Conservation (phyloP, 2,329 filamentous ascomycete species). For the Fusarium sp. region DNA sequence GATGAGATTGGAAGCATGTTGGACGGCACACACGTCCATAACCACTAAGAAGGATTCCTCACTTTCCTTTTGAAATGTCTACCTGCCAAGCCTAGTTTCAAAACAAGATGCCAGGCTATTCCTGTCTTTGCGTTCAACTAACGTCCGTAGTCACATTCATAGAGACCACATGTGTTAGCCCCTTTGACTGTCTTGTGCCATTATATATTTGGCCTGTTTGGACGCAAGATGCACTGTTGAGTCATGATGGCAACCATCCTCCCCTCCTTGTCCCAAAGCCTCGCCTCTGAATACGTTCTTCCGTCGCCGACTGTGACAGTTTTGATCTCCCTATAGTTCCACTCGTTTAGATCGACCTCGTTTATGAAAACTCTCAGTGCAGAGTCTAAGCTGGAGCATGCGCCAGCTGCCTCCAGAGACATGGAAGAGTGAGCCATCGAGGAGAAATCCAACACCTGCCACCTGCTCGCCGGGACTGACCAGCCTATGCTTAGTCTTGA, state of each 20-base stretch:
- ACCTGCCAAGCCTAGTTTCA: background rate
- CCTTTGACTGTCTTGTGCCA: background rate
- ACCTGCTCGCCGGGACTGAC: too few relatives aligned
- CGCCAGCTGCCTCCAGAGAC: background rate
- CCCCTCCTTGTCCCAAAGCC: background rate
- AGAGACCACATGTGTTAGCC: background rate
- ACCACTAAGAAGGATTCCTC: background rate
- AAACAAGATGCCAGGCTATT: background rate
- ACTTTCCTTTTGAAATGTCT: background rate
- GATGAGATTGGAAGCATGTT: constrained; percentile 37
- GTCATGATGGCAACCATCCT: background rate
- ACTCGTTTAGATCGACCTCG: background rate
- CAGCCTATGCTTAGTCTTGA: too few relatives aligned
- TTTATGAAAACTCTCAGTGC: background rate
- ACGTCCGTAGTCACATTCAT: background rate
- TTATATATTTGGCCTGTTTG: background rate
- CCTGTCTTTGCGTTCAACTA: background rate
- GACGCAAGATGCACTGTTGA: background rate
- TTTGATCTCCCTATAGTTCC: background rate
- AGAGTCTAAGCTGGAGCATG: background rate
- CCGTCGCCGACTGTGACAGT: background rate
- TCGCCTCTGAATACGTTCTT: background rate
- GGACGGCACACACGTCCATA: constrained; percentile 24
- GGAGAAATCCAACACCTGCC: too few relatives aligned
- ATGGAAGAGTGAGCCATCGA: background rate